These are phyloP conservation scores for Paraurostyla sp. DNA, from an alignment of 73 alveolate species.

Conservation along the genomic window DNA sequence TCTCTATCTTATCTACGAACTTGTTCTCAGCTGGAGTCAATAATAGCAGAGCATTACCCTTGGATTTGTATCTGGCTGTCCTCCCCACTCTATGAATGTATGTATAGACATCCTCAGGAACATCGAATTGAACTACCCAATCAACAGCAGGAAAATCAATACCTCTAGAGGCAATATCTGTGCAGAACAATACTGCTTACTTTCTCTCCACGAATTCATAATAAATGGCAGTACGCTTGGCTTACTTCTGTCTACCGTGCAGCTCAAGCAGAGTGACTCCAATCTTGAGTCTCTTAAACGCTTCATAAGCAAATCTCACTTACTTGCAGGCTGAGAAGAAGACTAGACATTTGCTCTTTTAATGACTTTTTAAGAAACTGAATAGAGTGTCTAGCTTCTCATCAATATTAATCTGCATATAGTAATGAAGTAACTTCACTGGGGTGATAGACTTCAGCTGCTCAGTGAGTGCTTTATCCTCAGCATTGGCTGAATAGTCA, in stretches of 20 bases:
- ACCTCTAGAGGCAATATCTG: conserved; percentile 96
- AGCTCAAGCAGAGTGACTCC: conserved; percentile 85
- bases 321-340: conserved; percentile 92
- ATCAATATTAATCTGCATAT: conserved; percentile 83
- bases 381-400: conserved; percentile 94
- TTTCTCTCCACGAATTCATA: conserved; percentile 88
- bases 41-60: conserved; percentile 95
- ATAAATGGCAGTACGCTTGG: conserved; percentile 92
- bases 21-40: conserved; percentile 85
- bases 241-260: conserved; percentile 92
- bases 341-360: conserved; percentile 86
- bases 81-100: conserved; percentile 97
- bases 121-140: conserved; percentile 94
- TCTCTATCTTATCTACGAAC: conserved; percentile 81
- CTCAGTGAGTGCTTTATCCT: conserved; percentile 2
- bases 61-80: conserved; percentile 96
- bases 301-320: conserved; percentile 90
- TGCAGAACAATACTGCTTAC: conserved; percentile 86
- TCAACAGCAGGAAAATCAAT: conserved; percentile 96
- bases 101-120: conserved; percentile 91
- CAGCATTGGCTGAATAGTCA: not conserved
- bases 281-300: conserved; percentile 81
- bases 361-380: conserved; percentile 94
- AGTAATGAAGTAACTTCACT: conserved; percentile 87
- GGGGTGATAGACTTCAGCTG: conserved; percentile 71